Evolutionary conservation across 1,139 yeast species (phyloP).

Genomic region (Sugiyamaella paludigena): DNA sequence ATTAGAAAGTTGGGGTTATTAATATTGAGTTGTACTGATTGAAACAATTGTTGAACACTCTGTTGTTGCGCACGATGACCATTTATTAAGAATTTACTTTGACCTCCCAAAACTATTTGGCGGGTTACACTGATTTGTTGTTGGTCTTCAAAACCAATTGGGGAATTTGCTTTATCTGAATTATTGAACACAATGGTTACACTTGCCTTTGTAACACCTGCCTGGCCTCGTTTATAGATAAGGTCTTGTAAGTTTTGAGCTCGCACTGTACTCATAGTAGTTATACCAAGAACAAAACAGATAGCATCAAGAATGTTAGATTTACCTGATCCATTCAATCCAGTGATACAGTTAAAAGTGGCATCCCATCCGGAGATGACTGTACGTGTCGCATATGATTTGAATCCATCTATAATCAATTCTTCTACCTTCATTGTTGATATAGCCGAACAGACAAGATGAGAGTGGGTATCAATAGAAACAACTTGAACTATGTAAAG

Average conservation of each 20-base stretch:
- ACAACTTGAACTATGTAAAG: too few relatives aligned
- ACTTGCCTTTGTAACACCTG: slow-evolving; percentile 95
- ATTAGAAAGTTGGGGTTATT: slow-evolving; percentile 95
- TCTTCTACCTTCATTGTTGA: slow-evolving; percentile 83
- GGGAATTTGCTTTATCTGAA: slow-evolving; percentile 68
- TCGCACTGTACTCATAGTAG: slow-evolving; percentile 89
- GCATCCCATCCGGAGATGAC: slow-evolving; percentile 95
- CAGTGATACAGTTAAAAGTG: slow-evolving; percentile 96
- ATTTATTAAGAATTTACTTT: slow-evolving; percentile 86
- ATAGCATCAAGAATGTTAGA: slow-evolving; percentile 94
- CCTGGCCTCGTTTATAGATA: slow-evolving; percentile 95
- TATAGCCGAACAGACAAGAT: too few relatives aligned
- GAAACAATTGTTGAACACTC: slow-evolving; percentile 85
- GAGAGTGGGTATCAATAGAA: too few relatives aligned
- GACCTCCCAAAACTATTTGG: slow-evolving; percentile 87
- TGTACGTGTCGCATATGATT: slow-evolving; percentile 95
- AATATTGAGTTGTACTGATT: slow-evolving; percentile 91
- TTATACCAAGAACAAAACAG: slow-evolving; percentile 96
- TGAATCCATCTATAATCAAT: slow-evolving; percentile 94
- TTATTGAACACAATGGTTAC: slow-evolving; percentile 96
- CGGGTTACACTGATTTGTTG: slow-evolving; percentile 87
- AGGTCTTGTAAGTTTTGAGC: slow-evolving; percentile 92
- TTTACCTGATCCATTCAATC: slow-evolving; percentile 95
- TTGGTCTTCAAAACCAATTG: slow-evolving; percentile 82
- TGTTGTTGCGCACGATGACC: slow-evolving; percentile 97